phyloP scores from a whole-genome alignment of 192 early-diverging fungal genomes.

The Rhizophagus prolifer region DNA sequence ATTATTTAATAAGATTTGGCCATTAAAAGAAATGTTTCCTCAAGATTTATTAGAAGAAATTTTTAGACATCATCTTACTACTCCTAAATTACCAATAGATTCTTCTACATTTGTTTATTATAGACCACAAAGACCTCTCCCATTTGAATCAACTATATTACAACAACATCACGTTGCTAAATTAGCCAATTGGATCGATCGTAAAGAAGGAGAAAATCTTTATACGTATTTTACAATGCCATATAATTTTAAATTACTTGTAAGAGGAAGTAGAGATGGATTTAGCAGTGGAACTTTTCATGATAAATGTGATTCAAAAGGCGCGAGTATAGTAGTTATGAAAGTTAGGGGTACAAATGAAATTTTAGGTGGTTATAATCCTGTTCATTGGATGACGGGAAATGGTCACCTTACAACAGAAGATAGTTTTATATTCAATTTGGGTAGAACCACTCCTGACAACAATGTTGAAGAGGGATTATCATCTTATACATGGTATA shows the following conservation, averaged over 20 bases:
- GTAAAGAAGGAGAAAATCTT: background rate
- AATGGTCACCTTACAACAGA: background rate
- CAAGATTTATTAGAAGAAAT: background rate
- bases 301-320: background rate
- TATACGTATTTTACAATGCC: background rate
- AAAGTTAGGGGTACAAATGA: background rate
- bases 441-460: background rate
- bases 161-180: background rate
- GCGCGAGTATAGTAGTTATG: background rate
- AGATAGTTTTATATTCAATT: constrained; percentile 10
- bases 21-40: background rate
- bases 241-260: background rate
- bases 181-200: constrained; percentile 8
- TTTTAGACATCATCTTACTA: background rate
- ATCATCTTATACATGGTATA: background rate
- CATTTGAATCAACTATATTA: constrained; percentile 4
- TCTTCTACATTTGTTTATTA: background rate
- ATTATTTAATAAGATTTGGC: constrained; percentile 7
- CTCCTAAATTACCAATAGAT: background rate
- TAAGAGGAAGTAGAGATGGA: constrained; percentile 12
- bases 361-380: constrained; percentile 15
- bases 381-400: background rate
- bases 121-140: background rate
- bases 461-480: background rate
- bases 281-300: background rate